Percentiles rank a stretch among this genome's conserved stretches.
Conservation (phyloP, 176 grass and related monocot genomes). For the Tuctoria greenei region DNA sequence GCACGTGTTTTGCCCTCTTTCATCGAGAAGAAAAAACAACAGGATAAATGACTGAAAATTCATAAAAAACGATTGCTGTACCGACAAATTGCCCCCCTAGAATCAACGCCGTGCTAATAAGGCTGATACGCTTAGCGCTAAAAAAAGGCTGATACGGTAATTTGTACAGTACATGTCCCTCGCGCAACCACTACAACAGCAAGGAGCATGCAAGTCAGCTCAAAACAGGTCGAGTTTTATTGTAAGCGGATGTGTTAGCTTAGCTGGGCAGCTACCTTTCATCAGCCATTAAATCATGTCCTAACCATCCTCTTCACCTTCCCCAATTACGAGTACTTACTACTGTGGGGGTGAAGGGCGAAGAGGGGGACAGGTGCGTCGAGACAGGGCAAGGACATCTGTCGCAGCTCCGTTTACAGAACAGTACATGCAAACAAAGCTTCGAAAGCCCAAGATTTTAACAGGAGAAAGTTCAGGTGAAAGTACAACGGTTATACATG, state of each 20-base stretch:
- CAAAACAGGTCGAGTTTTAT: background rate
- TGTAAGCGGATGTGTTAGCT: conserved; percentile 4
- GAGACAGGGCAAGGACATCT: conserved; percentile 14
- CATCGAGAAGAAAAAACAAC: background rate
- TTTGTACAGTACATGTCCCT: too few species aligned
- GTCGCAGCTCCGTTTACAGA: background rate
- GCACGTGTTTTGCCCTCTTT: background rate
- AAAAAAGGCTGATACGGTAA: too few species aligned
- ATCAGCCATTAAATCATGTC: background rate
- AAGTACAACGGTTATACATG: conserved; percentile 26
- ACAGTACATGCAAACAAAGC: background rate
- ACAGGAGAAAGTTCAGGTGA: conserved; percentile 2
- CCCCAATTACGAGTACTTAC: conserved; percentile 21
- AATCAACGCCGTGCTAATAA: background rate
- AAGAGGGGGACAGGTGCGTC: background rate
- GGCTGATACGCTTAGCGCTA: too few species aligned
- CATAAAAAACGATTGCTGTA: too few species aligned
- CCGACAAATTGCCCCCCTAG: too few species aligned
- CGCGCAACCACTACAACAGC: conserved; percentile 1
- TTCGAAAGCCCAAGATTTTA: background rate
- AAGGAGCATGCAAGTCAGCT: background rate
- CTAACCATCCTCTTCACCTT: background rate
- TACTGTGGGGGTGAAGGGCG: background rate
- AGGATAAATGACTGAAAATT: too few species aligned
- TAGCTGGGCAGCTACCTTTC: conserved; percentile 23